Conservation (phyloP, 257 asterid genomes). For the Fraxinus cuspidata region DNA sequence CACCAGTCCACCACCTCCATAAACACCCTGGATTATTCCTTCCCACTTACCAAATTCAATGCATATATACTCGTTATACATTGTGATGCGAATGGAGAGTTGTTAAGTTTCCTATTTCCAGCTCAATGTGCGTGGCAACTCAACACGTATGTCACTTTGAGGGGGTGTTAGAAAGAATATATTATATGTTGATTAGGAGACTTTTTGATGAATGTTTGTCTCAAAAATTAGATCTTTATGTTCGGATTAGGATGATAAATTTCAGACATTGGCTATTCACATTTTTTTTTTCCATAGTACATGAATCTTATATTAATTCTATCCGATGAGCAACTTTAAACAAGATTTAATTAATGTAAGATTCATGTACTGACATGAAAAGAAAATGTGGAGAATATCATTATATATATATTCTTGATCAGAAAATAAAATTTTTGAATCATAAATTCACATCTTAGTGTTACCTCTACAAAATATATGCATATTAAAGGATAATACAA, state of each 20-base stretch:
- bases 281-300: background rate
- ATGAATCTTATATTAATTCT: background rate
- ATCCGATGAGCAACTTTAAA: background rate
- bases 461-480: too few relatives aligned
- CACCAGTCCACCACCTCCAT: constrained; percentile 29
- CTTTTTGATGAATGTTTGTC: constrained; percentile 31
- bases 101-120: constrained; percentile 34
- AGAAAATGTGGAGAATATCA: background rate
- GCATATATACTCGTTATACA: constrained; percentile 17
- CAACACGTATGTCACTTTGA: background rate
- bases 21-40: constrained; percentile 74
- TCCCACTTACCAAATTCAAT: constrained; percentile 59
- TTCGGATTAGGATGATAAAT: constrained; percentile 21
- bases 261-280: background rate
- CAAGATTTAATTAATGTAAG: background rate
- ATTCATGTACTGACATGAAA: background rate
- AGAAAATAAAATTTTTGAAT: too few relatives aligned
- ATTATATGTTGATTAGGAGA: constrained; percentile 6
- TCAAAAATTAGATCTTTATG: constrained; percentile 31
- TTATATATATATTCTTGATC: too few relatives aligned
- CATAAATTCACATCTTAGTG: too few relatives aligned
- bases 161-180: constrained; percentile 11
- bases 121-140: constrained; percentile 37
- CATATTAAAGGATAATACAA: too few relatives aligned
- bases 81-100: background rate